Evolutionary conservation across 169 alveolate species (phyloP).

Genomic region (Cryptosporidium tyzzeri): DNA sequence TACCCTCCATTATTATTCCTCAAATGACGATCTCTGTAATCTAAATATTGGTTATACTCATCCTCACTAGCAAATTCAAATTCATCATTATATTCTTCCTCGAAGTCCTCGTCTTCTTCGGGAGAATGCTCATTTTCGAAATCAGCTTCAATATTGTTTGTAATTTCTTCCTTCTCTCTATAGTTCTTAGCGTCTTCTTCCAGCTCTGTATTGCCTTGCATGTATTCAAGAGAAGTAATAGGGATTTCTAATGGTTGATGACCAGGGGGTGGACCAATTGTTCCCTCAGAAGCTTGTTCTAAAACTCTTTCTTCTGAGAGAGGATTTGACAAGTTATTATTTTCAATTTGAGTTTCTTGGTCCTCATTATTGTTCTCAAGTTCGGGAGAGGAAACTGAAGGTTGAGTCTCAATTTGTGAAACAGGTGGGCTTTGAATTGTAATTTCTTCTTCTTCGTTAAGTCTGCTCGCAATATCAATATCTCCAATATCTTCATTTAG

Average conservation of each 20-base stretch:
- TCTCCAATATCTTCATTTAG: conserved; percentile 6
- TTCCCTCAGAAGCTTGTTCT: background rate
- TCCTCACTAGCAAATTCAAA: conserved; percentile 44
- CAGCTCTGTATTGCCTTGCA: background rate
- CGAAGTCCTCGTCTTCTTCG: conserved; percentile 31
- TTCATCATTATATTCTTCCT: conserved; percentile 50
- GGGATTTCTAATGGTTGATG: background rate
- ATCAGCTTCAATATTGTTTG: background rate
- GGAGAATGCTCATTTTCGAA: background rate
- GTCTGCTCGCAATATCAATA: background rate
- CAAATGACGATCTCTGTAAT: conserved; percentile 2
- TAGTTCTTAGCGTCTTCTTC: conserved; percentile 2
- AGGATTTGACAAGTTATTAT: background rate
- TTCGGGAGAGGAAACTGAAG: background rate
- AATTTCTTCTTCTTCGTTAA: background rate
- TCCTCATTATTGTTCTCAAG: background rate
- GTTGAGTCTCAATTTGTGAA: background rate
- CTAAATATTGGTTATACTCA: conserved; percentile 44
- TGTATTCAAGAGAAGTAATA: background rate
- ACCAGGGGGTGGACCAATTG: conserved; percentile 2
- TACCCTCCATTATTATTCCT: conserved; percentile 15
- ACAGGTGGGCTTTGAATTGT: background rate
- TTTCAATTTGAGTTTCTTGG: background rate
- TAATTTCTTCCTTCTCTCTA: background rate
- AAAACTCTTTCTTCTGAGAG: background rate